phyloP scores from a whole-genome alignment of 352 stramenopile genomes.

The Pilasporangium apinafurcum region DNA sequence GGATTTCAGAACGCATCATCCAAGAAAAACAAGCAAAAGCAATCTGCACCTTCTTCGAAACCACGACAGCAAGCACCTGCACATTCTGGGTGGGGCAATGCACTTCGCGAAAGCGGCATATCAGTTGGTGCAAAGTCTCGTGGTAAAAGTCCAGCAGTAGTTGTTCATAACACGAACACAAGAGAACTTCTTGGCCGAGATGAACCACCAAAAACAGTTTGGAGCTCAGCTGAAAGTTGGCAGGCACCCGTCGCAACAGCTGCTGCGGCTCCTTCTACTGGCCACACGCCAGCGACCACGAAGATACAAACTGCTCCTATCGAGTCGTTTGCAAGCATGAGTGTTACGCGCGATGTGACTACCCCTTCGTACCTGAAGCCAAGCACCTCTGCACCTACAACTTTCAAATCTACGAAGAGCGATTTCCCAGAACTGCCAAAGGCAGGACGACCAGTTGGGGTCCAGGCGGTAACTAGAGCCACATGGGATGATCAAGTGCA shows the following conservation, averaged over 20 bases:
- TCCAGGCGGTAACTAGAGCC: slow-evolving; percentile 70
- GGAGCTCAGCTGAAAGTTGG: slow-evolving; percentile 51
- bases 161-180: slow-evolving; percentile 58
- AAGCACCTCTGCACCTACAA: slow-evolving; percentile 14
- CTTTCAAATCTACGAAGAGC: slow-evolving; percentile 47
- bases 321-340: slow-evolving; percentile 41
- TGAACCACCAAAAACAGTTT: slow-evolving; percentile 24
- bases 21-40: slow-evolving; percentile 43
- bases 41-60: slow-evolving; percentile 16
- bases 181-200: slow-evolving; percentile 33
- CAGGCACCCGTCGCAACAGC: slow-evolving; percentile 20
- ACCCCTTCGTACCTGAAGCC: slow-evolving; percentile 33
- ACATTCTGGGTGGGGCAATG: slow-evolving; percentile 63
- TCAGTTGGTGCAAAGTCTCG: slow-evolving; percentile 10
- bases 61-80: slow-evolving; percentile 20
- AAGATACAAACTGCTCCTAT: slow-evolving; percentile 58
- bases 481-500: slow-evolving; percentile 81
- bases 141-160: slow-evolving; percentile 24
- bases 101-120: slow-evolving; percentile 60
- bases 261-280: slow-evolving; percentile 9
- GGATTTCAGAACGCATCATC: slow-evolving; percentile 35
- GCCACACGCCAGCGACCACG: slow-evolving; percentile 30
- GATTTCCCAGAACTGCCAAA: slow-evolving; percentile 77
- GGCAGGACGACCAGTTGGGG: slow-evolving; percentile 40
- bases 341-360: slow-evolving; percentile 13